phyloP scores from a whole-genome alignment of 179 eudicot species.

The Silene coronaria region DNA sequence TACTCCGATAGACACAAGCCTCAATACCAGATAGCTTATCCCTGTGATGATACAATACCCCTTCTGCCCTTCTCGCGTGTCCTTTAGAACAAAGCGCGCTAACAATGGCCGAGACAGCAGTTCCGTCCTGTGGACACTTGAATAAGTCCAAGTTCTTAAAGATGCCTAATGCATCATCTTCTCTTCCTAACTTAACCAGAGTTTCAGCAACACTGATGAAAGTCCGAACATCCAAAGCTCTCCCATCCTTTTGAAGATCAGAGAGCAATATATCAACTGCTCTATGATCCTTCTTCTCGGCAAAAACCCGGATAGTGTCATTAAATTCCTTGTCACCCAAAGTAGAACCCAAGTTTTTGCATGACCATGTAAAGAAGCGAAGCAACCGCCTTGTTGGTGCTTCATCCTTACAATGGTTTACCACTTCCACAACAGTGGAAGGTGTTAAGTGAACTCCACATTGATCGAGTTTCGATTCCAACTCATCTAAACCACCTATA shows the following conservation, averaged over 20 bases:
- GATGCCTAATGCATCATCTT: slow-evolving; percentile 58
- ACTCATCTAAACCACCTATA: slow-evolving; percentile 45
- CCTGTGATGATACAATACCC: slow-evolving; percentile 47
- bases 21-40: slow-evolving; percentile 43
- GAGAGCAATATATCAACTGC: slow-evolving; percentile 48
- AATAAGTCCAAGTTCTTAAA: slow-evolving; percentile 52
- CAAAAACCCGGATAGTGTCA: slow-evolving; percentile 43
- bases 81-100: slow-evolving; percentile 52
- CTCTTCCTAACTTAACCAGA: slow-evolving; percentile 50
- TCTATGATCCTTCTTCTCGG: slow-evolving; percentile 47
- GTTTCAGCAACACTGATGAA: slow-evolving; percentile 42
- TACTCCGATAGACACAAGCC: slow-evolving; percentile 42
- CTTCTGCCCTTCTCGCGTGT: slow-evolving; percentile 54
- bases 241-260: slow-evolving; percentile 41
- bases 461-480: slow-evolving; percentile 40
- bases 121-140: slow-evolving; percentile 45
- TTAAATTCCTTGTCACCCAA: slow-evolving; percentile 44
- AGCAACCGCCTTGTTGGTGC: slow-evolving; percentile 50
- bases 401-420: slow-evolving; percentile 47
- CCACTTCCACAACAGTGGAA: slow-evolving; percentile 41
- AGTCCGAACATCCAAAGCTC: slow-evolving; percentile 41
- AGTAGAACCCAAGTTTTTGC: slow-evolving; percentile 31
- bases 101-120: slow-evolving; percentile 46
- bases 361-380: slow-evolving; percentile 61
- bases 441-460: slow-evolving; percentile 31